Evolutionary conservation across 1,284 basidiomycete species (phyloP), one percentile per base, ranked within the genome.

Genomic region (Irpex rosettiformis): DNA sequence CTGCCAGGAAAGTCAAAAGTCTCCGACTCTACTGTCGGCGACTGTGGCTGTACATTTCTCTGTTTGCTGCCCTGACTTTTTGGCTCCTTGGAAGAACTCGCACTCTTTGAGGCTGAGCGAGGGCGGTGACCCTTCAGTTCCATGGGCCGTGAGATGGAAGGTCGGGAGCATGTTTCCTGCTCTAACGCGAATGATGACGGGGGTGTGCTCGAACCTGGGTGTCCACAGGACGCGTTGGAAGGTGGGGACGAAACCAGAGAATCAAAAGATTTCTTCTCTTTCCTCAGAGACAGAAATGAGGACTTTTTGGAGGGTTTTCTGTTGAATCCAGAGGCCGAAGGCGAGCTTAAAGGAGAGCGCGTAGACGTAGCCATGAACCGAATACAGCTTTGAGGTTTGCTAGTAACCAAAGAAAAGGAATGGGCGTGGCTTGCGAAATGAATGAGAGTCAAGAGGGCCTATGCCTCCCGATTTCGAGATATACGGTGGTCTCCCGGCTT

Each of bases 261-360:
- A 7, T 75, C 72, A 58, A 72, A 58, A 24, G 73, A 77, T 66
- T 78, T 79, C 67, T 79, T 80, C 66, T 84, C 82, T 59, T 78
- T 77, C 60, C 77, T 73, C 42, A 84, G 71, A 18, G 84, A 85
- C 30, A 83, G 68, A 66, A 81, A 81, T 4, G 85, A 83, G 11
- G 78, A 71, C 64, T 76, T 82, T 70, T 80, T 82, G 60, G 79
- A 73, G 6, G 80, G 77, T 48, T 70, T 69, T 59, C 74, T 77
- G 55, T 75, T 71, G 47, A 75, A 54, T 30, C 59, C 60, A 51
- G 56, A 52, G 59, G 61, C 60, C 29, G 63, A 33, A 47, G 56
- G 58, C 56, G 62, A 58, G 24, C 58, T 48, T 54, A 64, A 61
- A 49, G 60, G 64, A 52, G 62, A 64, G 58, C 66, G 69, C 54